Conservation (phyloP, 331 rosid species). For the Acacia pycnantha region DNA sequence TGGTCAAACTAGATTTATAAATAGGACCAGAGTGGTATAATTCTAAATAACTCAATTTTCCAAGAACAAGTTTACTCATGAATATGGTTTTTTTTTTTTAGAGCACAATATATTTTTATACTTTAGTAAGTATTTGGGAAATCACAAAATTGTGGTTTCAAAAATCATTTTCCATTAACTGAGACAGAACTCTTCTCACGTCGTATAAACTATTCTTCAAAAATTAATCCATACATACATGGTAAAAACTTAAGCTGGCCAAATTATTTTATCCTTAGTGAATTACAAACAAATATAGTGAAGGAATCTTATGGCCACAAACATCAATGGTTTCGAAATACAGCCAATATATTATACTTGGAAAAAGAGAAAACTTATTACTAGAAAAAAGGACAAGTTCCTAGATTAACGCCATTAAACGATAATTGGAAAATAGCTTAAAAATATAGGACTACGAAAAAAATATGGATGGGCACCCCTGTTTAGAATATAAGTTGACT, state of each 20-base stretch:
- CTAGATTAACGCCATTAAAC: neutral
- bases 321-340: neutral
- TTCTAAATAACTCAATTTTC: too few relatives aligned
- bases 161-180: too few relatives aligned
- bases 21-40: too few relatives aligned
- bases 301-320: neutral
- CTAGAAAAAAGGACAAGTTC: neutral
- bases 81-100: too few relatives aligned
- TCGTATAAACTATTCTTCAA: too few relatives aligned
- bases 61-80: too few relatives aligned
- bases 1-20: too few relatives aligned
- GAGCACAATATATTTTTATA: too few relatives aligned
- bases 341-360: neutral
- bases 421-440: neutral
- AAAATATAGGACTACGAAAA: neutral
- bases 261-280: neutral
- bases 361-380: neutral
- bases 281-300: neutral
- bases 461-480: neutral
- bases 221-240: rapidly evolving
- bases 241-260: neutral
- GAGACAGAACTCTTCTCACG: too few relatives aligned
- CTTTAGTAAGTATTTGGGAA: too few relatives aligned
- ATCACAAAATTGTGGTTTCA: too few relatives aligned
- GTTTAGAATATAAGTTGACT: neutral